Percentiles rank a stretch among this genome's conserved stretches.
Conservation (phyloP, 768 basidiomycete species). For the Calocybe indica region DNA sequence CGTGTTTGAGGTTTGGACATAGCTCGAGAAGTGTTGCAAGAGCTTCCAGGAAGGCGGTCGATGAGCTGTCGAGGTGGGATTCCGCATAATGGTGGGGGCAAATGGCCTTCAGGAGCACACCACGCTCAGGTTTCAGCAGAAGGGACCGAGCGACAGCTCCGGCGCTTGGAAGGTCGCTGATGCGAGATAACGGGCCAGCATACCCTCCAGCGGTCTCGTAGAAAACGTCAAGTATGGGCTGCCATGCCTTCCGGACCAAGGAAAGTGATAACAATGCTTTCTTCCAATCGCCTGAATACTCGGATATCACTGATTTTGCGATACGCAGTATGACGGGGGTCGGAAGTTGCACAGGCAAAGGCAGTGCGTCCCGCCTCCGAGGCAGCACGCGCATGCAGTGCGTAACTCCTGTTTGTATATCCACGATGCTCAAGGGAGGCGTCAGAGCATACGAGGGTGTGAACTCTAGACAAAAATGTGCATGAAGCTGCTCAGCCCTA, state of each 20-base stretch:
- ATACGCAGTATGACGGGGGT: not conserved
- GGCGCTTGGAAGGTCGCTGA: not conserved
- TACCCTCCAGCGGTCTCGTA: not conserved
- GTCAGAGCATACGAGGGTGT: no score
- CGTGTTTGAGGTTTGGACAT: no score
- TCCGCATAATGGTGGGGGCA: no score
- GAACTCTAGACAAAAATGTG: no score
- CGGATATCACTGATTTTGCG: not conserved
- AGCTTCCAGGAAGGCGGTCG: no score
- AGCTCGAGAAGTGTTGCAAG: no score
- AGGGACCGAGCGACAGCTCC: not conserved
- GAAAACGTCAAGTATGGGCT: not conserved
- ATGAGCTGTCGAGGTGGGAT: no score
- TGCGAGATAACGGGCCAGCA: not conserved
- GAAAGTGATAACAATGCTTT: not conserved
- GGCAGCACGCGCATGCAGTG: no score
- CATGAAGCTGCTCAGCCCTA: no score
- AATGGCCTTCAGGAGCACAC: not conserved
- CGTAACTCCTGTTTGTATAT: no score
- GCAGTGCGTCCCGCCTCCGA: no score
- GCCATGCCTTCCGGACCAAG: not conserved
- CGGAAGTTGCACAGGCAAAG: not conserved
- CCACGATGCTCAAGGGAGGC: no score
- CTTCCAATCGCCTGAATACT: not conserved
- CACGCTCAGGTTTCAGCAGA: not conserved